Evolutionary conservation across 2,329 filamentous ascomycete genomes (phyloP).

Genomic region (Coleophoma cylindrospora): DNA sequence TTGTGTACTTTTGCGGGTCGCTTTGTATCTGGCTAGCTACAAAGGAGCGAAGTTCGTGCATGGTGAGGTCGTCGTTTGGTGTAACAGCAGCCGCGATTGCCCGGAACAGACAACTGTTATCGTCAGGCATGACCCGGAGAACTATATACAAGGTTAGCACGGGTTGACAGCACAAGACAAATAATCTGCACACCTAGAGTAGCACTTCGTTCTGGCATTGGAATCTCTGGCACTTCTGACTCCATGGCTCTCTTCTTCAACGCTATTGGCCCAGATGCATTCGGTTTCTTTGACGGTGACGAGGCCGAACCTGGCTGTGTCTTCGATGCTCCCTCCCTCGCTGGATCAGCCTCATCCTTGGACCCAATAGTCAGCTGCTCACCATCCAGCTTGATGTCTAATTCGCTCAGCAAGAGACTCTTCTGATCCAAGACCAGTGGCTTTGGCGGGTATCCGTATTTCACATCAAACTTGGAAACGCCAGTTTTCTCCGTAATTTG

Average conservation of each 20-base stretch:
- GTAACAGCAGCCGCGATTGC: constrained; percentile 80
- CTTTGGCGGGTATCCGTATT: constrained; percentile 79
- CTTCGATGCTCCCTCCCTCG: constrained; percentile 1
- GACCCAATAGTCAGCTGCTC: constrained; percentile 59
- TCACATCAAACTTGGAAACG: constrained; percentile 65
- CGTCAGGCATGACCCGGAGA: constrained; percentile 91
- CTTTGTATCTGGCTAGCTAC: constrained; percentile 74
- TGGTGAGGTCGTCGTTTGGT: constrained; percentile 51
- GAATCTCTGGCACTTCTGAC: constrained; percentile 28
- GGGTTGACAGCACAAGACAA: constrained; percentile 25
- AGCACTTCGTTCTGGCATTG: constrained; percentile 44
- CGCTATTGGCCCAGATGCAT: constrained; percentile 13
- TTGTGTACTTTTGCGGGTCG: constrained; percentile 67
- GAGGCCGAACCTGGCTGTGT: background rate
- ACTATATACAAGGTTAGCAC: constrained; percentile 37
- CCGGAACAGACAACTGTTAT: constrained; percentile 92
- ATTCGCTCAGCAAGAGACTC: constrained; percentile 37
- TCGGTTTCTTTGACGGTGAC: background rate
- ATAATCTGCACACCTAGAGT: constrained; percentile 38
- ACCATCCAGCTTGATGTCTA: constrained; percentile 59
- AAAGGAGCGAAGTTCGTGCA: constrained; percentile 69
- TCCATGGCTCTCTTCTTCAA: constrained; percentile 22
- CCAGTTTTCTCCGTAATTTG: constrained; percentile 60
- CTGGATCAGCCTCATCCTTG: constrained; percentile 9
- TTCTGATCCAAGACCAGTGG: constrained; percentile 55